These are phyloP conservation scores for Citrus medica DNA, from an alignment of 345 rosid species.

Conservation along the genomic window DNA sequence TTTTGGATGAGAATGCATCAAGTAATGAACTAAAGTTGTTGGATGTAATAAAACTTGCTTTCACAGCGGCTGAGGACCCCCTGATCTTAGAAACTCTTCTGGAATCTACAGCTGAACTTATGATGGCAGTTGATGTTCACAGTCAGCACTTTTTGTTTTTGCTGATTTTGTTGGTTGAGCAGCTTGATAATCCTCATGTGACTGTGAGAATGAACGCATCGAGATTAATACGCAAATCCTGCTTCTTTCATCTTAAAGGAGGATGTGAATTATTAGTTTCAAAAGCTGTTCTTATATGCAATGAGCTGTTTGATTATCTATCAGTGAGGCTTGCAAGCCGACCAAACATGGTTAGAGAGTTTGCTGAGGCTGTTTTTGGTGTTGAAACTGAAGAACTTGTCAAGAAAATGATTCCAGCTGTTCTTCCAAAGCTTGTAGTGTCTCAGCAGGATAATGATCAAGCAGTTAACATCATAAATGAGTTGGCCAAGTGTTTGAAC, in stretches of 20 bases:
- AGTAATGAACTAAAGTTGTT: slow-evolving; percentile 47
- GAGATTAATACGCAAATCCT: slow-evolving; percentile 63
- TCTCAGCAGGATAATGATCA: slow-evolving; percentile 62
- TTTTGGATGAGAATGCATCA: slow-evolving; percentile 39
- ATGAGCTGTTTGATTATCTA: slow-evolving; percentile 64
- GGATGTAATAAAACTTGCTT: slow-evolving; percentile 53
- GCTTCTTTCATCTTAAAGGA: slow-evolving; percentile 74
- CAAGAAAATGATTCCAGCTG: slow-evolving; percentile 72
- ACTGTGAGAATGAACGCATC: slow-evolving; percentile 70
- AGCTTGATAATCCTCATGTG: slow-evolving; percentile 70
- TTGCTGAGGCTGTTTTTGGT: slow-evolving; percentile 88
- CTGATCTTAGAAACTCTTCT: slow-evolving; percentile 70
- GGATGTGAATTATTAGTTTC: slow-evolving; percentile 61
- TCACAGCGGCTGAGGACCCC: slow-evolving; percentile 57
- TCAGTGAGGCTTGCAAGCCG: slow-evolving; percentile 57
- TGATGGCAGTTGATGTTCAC: slow-evolving; percentile 62
- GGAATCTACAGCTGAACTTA: slow-evolving; percentile 72
- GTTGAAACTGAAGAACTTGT: slow-evolving; percentile 68
- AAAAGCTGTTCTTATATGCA: slow-evolving; percentile 53
- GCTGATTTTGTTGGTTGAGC: slow-evolving; percentile 78
- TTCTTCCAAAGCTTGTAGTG: slow-evolving; percentile 92
- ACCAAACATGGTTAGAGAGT: slow-evolving; percentile 70
- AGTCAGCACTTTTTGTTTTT: slow-evolving; percentile 63
- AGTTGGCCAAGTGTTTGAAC: slow-evolving; percentile 71
- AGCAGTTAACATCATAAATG: slow-evolving; percentile 54